Conservation (phyloP, 2,329 filamentous ascomycete species). For the Beauveria brongniartii region DNA sequence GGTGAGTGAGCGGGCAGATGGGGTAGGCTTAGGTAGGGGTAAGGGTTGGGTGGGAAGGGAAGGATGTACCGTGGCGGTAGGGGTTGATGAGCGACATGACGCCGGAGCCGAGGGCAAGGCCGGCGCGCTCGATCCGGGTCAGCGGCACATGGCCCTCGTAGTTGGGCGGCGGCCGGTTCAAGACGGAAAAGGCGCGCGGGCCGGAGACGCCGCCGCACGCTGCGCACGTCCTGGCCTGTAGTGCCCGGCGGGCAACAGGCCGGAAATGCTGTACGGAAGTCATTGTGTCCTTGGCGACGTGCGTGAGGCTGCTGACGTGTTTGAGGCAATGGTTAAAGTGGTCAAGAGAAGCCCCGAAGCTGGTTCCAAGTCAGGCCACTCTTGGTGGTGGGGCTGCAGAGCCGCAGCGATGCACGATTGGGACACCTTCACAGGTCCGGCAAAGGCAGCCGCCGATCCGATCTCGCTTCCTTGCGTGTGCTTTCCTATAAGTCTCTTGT, state of each 20-base stretch:
- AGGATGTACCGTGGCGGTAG: conserved; percentile 58
- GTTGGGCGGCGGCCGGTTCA: conserved; percentile 76
- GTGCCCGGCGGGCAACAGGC: not conserved
- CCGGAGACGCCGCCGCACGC: conserved; percentile 17
- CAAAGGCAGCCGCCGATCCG: not conserved
- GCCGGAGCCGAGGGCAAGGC: conserved; percentile 59
- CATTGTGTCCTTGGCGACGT: not conserved
- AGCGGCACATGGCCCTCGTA: conserved; percentile 92
- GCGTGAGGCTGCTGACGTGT: not conserved
- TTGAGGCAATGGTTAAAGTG: not conserved
- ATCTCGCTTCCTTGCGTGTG: too few relatives aligned
- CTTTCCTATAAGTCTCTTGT: too few relatives aligned
- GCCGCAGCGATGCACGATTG: not conserved
- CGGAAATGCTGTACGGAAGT: not conserved
- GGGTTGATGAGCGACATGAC: conserved; percentile 63
- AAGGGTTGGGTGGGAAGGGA: not conserved
- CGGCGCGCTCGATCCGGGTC: conserved; percentile 65
- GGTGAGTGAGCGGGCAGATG: too few relatives aligned
- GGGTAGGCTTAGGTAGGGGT: not conserved
- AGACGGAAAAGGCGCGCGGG: conserved; percentile 58
- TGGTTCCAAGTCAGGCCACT: not conserved
- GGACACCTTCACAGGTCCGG: not conserved
- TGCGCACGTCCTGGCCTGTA: conserved; percentile 18
- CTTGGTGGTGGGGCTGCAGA: not conserved
- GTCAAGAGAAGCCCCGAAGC: not conserved